Evolutionary conservation across 306 rosid species (phyloP), one percentile per base, ranked within the genome.

Genomic region (Fagus sylvatica): DNA sequence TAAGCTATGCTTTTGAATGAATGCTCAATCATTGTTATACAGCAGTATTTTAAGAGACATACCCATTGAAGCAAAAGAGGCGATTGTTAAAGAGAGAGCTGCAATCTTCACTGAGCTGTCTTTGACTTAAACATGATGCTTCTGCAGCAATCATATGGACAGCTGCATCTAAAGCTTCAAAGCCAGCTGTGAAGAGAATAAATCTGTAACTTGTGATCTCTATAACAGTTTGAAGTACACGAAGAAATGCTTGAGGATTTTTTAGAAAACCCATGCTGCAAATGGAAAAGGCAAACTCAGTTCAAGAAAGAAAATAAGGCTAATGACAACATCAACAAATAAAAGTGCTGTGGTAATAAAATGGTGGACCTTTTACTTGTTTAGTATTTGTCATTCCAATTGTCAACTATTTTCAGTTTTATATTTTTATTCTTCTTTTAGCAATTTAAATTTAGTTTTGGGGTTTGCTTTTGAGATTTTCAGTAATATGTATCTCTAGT

Each of bases 221-320:
- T 73, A 90, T 55, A 71, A 90, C 90, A 33, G 66, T 60, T 80
- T 60, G 88, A 68, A 93, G 91, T 80, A 93, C 88, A 69, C 62
- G 53, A 73, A 90, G 76, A 89, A 93, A 87, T 57, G 90, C 84
- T 76, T 13, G 84, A 56, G 91, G 90, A 61, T 89, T 80, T 57
- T 87, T 90, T 9, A 93, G 34, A 77, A 84, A 90, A 79, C 97
- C 97, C 93, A 93, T 86, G 92, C 97, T 93, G 93, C 86, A 80
- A 78, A 72, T n/a, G 46, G 60, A 39, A 69, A 74, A 78, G 68
- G 53, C 77, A 79, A 42, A 60, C 43, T 61, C 61, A 60, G 60
- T 60, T 77, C 48, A 34, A 60, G 79, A 73, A 33, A 41, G 61
- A 1, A 74, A 62, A 41, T 13, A 53, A 66, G 34, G 69, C 53